Base-by-base conservation (phyloP, 768 basidiomycete species). In the Neoboletus brunneissimus region DNA sequence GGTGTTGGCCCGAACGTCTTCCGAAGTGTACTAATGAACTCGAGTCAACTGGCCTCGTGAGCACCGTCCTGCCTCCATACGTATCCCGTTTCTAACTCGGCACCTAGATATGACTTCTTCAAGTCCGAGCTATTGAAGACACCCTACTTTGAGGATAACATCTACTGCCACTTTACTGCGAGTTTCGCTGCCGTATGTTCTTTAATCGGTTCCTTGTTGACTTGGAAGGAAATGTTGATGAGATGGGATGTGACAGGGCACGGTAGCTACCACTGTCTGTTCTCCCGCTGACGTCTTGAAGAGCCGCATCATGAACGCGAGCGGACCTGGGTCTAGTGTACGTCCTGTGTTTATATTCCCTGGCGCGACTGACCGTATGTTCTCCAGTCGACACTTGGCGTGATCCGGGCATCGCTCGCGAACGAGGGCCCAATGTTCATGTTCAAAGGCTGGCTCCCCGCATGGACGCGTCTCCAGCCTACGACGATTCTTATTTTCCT, bases 381-480 rank as follows among this genome's bases (percentile, higher is more conserved):
- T n/a, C 7, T 3, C 4, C 13, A 87, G 86, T 90, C 88, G 1
- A 89, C 91, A 0, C 59, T 93, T 27, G 79, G 72, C 7, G 87
- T 89, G 41, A 90, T 93, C 67, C 77, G 79, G 20, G 62, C 77
- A 12, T 88, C 89, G 20, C 75, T 94, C 58, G 77, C 80, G 57
- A 84, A 74, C 59, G 91, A 94, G 63, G 91, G 91, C 15, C 70
- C 89, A 4, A 88, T 87, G 83, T 94, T 93, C 80, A 89, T 94
- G 87, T 91, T 94, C 78, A 91, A 91, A 69, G 91, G 91, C 59
- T 94, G 91, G 91, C 72, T 93, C 10, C 91, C 91, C 0, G 89
- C 91, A 12, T 94, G 90, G 90, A 81, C 83, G 50, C 79, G 91
- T 69, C 79, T 94, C 38, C 89, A 93, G 67, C 91, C 91, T 0